Base-by-base conservation (phyloP, 306 rosid species). In the Corylus avellana region DNA sequence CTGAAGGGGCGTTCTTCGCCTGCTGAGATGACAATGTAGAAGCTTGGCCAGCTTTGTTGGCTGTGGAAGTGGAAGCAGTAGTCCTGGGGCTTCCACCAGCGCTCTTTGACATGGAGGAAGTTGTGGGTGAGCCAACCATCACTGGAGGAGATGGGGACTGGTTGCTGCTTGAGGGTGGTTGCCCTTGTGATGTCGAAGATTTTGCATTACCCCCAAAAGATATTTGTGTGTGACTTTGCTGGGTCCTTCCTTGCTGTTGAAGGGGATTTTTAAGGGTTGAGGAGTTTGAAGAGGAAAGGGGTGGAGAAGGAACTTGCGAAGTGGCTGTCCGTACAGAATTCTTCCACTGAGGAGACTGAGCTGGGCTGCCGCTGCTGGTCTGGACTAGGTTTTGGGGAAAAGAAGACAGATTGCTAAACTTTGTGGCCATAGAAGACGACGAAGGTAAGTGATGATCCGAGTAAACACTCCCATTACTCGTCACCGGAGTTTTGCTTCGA, bases 61-160 rank as follows among this genome's bases (percentile, higher is more conserved):
- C 87, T 17, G 87, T 77, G 72, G 98, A 76, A 51, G 87, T 39
- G 6, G 97, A 87, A 7, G 87, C 70, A n/a, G 88, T 85, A 16
- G 95, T 89, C 84, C 97, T 87, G 16, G 99, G 98, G 89, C 98
- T 96, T 73, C 92, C 92, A 77, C 98, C 93, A 27, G 93, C 92
- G 76, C 96, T 84, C 78, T 91, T 95, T 0, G 98, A 90, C 84
- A 92, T 83, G 2, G 98, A 90, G 14, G 97, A 94, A 47, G 91
- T 81, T n/a, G 98, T 90, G 47, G 98, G 98, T 22, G 97, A 93
- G 53, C 93, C 94, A 59, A 86, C 96, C 93, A 91, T 85, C 50
- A 90, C 81, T 8, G 91, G 94, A 57, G 92, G 94, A 44, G 99
- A 93, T 44, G 96, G 88, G 8, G 98, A 87, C 82, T 92, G 98